Conservation (phyloP, 768 basidiomycete species). For the Gymnopilus junonius region DNA sequence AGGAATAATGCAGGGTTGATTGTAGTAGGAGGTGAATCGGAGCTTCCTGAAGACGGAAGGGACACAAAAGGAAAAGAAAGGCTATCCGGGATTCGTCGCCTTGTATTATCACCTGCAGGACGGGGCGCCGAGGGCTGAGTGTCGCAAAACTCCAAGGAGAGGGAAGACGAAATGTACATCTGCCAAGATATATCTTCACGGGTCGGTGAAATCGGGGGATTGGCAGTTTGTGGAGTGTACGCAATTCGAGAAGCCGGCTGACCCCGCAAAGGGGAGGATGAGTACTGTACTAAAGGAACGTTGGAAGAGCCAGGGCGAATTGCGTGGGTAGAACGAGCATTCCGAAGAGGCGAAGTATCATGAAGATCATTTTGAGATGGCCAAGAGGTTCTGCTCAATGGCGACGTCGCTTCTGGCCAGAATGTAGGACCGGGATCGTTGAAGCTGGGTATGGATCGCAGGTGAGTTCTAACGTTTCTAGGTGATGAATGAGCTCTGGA, state of each 20-base stretch:
- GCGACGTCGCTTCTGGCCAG: not conserved
- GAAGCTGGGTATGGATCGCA: slow-evolving; percentile 12
- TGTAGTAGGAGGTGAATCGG: not conserved
- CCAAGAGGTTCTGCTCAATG: slow-evolving; percentile 8
- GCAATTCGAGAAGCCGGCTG: not conserved
- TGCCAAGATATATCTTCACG: slow-evolving; percentile 24
- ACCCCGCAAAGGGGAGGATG: not conserved
- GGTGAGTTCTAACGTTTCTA: slow-evolving; percentile 3
- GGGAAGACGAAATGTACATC: slow-evolving; percentile 26
- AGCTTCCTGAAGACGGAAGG: not conserved
- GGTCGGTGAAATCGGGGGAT: slow-evolving; percentile 4
- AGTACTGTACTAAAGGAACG: not conserved
- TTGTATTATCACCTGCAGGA: not conserved
- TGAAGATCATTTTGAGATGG: not conserved
- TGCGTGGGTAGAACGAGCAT: not conserved
- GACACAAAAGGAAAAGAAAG: not conserved
- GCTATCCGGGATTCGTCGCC: not conserved
- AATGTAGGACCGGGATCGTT: not conserved
- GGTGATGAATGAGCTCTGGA: not conserved
- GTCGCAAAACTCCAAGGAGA: slow-evolving; percentile 17
- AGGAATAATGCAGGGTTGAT: not conserved
- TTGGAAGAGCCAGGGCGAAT: not conserved
- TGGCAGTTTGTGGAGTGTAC: not conserved
- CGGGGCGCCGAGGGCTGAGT: not conserved
- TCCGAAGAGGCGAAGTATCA: not conserved